Conservation (phyloP, 495 filamentous ascomycete species). For the Annulohypoxylon maeteangense region DNA sequence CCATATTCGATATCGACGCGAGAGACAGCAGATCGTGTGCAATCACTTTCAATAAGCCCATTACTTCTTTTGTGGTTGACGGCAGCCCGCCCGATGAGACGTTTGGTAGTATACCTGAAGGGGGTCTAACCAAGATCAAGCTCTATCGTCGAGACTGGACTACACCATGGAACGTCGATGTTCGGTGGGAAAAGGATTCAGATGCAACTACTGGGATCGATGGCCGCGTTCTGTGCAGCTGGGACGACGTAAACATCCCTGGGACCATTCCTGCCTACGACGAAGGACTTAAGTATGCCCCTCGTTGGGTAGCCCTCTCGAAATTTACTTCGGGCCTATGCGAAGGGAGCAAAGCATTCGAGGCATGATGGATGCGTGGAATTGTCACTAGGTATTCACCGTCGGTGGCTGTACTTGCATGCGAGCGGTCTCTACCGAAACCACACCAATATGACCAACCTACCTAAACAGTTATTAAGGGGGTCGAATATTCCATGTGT, state of each 20-base stretch:
- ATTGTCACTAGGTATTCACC: conserved; percentile 1
- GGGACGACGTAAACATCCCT: conserved; percentile 82
- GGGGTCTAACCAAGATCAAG: conserved; percentile 54
- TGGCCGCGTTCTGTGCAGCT: conserved; percentile 81
- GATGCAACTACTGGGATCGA: conserved; percentile 58
- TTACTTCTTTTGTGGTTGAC: conserved; percentile 69
- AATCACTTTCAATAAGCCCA: conserved; percentile 68
- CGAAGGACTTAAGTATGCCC: conserved; percentile 78
- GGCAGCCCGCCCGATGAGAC: conserved; percentile 62
- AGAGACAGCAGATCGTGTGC: conserved; percentile 77
- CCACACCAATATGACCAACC: background rate
- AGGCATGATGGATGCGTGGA: conserved; percentile 22
- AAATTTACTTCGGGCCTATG: conserved; percentile 84
- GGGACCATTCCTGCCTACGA: conserved; percentile 86
- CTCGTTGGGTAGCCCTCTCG: conserved; percentile 78
- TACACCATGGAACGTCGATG: conserved; percentile 77
- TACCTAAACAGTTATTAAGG: background rate
- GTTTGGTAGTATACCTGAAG: conserved; percentile 64
- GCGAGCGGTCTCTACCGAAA: conserved; percentile 7
- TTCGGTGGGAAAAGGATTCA: conserved; percentile 67
- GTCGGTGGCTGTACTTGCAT: background rate
- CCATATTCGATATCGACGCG: conserved; percentile 69
- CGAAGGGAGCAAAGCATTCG: conserved; percentile 68
- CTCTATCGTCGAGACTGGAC: conserved; percentile 83
- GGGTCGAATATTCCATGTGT: conserved; percentile 1